Conservation (phyloP, 768 basidiomycete genomes). For the Russula lepida region DNA sequence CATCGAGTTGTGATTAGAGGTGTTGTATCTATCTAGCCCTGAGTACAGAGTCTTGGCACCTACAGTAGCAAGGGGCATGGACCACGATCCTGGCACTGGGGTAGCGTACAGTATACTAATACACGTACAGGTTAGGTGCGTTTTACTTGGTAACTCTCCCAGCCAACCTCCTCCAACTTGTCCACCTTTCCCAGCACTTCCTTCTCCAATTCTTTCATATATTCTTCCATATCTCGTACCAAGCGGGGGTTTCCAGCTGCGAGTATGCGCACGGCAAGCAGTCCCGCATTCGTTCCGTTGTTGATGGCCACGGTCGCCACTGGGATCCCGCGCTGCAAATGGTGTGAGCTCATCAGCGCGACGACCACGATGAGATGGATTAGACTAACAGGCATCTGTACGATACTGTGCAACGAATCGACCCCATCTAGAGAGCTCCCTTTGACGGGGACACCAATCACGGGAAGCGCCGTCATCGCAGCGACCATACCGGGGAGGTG, state of each 20-base stretch:
- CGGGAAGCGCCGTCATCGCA: constrained; percentile 83
- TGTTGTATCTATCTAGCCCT: too few relatives aligned
- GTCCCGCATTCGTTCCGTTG: constrained; percentile 86
- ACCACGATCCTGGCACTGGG: too few relatives aligned
- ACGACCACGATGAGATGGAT: not conserved
- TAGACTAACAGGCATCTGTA: constrained; percentile 90
- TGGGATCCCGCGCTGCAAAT: constrained; percentile 81
- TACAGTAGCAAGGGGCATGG: too few relatives aligned
- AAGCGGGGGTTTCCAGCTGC: constrained; percentile 63
- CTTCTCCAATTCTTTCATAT: constrained; percentile 56
- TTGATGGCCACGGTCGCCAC: constrained; percentile 97
- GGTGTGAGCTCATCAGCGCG: not conserved
- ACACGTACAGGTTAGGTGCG: too few relatives aligned
- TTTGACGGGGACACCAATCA: constrained; percentile 95
- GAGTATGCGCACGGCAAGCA: constrained; percentile 88
- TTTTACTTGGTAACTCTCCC: constrained; percentile 68
- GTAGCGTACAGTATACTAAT: too few relatives aligned
- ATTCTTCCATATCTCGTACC: constrained; percentile 58
- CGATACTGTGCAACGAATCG: constrained; percentile 94
- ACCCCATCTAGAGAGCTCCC: constrained; percentile 91
- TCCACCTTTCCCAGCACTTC: constrained; percentile 78
- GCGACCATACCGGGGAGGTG: constrained; percentile 99
- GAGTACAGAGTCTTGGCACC: too few relatives aligned
- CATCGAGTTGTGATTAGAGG: too few relatives aligned
- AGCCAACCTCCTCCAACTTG: constrained; percentile 69